Evolutionary conservation across 2,329 filamentous ascomycete species (phyloP).

Genomic region (Trematosphaeria pertusa): DNA sequence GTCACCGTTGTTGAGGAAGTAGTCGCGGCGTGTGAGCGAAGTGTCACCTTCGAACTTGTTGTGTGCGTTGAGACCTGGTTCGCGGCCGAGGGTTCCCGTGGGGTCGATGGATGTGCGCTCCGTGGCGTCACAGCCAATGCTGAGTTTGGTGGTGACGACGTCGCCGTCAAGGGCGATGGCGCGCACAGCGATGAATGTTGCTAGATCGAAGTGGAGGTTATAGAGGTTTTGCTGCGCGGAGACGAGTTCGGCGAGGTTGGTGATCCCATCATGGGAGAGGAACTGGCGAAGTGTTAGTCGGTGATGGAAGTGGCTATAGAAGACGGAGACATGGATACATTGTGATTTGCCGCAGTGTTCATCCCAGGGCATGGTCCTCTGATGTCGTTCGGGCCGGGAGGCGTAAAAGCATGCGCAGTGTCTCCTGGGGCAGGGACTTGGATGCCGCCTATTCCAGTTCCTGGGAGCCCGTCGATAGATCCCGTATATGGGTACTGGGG

Average conservation of each 20-base stretch:
- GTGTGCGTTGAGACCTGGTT: conserved; percentile 54
- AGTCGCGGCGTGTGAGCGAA: conserved; percentile 52
- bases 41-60: conserved; percentile 54
- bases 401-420: conserved; percentile 44
- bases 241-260: conserved; percentile 53
- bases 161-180: conserved; percentile 49
- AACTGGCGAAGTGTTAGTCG: conserved; percentile 36
- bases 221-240: conserved; percentile 56
- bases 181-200: conserved; percentile 49
- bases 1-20: conserved; percentile 45
- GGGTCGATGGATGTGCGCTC: neutral
- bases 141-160: neutral
- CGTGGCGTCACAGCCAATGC: conserved; percentile 4
- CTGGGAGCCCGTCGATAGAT: conserved; percentile 33
- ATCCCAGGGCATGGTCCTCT: conserved; percentile 52
- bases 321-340: conserved; percentile 10
- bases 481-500: conserved; percentile 1
- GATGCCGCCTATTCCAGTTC: conserved; percentile 49
- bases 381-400: conserved; percentile 47
- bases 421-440: conserved; percentile 50
- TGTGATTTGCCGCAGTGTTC: conserved; percentile 53
- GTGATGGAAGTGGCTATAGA: neutral
- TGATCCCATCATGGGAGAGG: conserved; percentile 52
- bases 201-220: conserved; percentile 53
- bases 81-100: conserved; percentile 31